A percentile compares a stretch with the other conserved stretches of the same genome.
These are phyloP conservation scores for Sugiyamaella qingdaonensis DNA, from an alignment of 805 yeast genomes.

Conservation along the genomic window DNA sequence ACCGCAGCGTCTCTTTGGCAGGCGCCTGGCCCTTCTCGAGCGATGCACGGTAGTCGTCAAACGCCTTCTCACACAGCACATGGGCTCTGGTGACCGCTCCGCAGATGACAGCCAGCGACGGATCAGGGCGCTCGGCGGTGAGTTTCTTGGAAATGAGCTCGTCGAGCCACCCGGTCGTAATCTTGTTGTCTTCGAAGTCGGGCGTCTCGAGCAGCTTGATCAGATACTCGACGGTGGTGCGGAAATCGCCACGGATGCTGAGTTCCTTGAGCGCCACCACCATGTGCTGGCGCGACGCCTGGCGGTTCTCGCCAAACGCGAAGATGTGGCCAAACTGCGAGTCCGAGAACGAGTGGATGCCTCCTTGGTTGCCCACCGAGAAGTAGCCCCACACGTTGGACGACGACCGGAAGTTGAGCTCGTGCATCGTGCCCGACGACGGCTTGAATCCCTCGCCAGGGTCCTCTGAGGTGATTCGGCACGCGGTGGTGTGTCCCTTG, in stretches of 20 bases:
- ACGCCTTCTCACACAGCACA: slow-evolving; percentile 65
- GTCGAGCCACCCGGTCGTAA: slow-evolving; percentile 99
- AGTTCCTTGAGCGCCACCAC: slow-evolving; percentile 96
- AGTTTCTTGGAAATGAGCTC: slow-evolving; percentile 88
- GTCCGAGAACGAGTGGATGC: slow-evolving; percentile 96
- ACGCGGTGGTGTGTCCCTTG: slow-evolving; percentile 98
- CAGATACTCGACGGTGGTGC: slow-evolving; percentile 95
- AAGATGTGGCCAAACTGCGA: slow-evolving; percentile 99
- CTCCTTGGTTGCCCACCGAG: slow-evolving; percentile 93
- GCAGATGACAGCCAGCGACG: slow-evolving; percentile 83
- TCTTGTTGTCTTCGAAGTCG: slow-evolving; percentile 92
- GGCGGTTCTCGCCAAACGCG: slow-evolving; percentile 98
- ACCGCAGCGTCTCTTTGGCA: slow-evolving; percentile 70
- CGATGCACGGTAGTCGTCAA: slow-evolving; percentile 64
- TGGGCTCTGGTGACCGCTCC: slow-evolving; percentile 98
- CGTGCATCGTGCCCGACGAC: slow-evolving; percentile 94
- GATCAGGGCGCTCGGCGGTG: slow-evolving; percentile 96
- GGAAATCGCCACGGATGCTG: slow-evolving; percentile 95
- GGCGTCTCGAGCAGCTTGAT: slow-evolving; percentile 94
- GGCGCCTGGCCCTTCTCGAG: slow-evolving; percentile 96
- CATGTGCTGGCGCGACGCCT: slow-evolving; percentile 97
- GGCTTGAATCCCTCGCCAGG: slow-evolving; percentile 99
- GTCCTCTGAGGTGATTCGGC: slow-evolving; percentile 98
- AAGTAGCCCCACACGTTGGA: slow-evolving; percentile 99
- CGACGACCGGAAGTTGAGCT: slow-evolving; percentile 92